Conservation (phyloP, 1,284 basidiomycete genomes). For the Apiotrichum sp. region DNA sequence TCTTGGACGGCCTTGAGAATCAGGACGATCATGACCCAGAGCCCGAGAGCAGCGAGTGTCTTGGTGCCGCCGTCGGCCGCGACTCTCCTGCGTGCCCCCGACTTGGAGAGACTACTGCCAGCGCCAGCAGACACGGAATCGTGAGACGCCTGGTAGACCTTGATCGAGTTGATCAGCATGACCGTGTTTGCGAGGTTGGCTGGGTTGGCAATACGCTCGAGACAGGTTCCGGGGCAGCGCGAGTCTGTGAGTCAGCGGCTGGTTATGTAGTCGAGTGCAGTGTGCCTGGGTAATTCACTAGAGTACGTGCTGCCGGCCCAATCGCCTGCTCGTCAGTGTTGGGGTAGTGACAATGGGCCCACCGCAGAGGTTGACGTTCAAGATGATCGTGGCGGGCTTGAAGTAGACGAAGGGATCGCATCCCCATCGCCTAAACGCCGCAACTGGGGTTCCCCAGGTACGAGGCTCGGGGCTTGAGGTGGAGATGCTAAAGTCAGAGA, state of each 20-base stretch:
- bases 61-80: too few relatives aligned
- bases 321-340: slow-evolving; percentile 48
- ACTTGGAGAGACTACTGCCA: too few relatives aligned
- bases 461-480: slow-evolving; percentile 56
- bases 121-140: too few relatives aligned
- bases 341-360: slow-evolving; percentile 1
- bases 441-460: slow-evolving; percentile 62
- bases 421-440: slow-evolving; percentile 57
- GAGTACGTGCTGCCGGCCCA: slow-evolving; percentile 59
- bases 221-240: slow-evolving; percentile 66
- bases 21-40: too few relatives aligned
- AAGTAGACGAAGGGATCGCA: slow-evolving; percentile 67
- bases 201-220: slow-evolving; percentile 58
- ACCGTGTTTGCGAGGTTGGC: slow-evolving; percentile 40
- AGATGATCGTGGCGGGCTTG: slow-evolving; percentile 59
- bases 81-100: too few relatives aligned
- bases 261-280: not conserved
- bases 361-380: slow-evolving; percentile 57
- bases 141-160: slow-evolving; percentile 23
- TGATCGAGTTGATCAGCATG: slow-evolving; percentile 43
- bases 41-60: too few relatives aligned
- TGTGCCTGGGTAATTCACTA: slow-evolving; percentile 18
- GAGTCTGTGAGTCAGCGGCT: not conserved
- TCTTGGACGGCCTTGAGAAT: too few relatives aligned
- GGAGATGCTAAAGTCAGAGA: slow-evolving; percentile 48